Evolutionary conservation across 306 rosid species (phyloP).

Genomic region (Prunus kanzakura): DNA sequence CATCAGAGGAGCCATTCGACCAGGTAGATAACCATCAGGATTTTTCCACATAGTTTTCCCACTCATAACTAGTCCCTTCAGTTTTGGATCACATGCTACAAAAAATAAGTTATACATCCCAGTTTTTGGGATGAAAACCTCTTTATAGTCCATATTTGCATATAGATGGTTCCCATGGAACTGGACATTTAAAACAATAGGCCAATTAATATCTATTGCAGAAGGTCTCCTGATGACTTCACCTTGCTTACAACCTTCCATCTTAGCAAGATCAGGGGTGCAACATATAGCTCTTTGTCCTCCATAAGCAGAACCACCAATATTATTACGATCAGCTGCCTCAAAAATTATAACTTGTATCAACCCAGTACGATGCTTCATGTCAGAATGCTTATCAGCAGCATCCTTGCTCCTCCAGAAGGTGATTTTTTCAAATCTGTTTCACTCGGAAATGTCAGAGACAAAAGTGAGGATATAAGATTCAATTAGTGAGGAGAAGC

Average conservation of each 20-base stretch:
- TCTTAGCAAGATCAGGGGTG: conserved; percentile 88
- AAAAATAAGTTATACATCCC: conserved; percentile 97
- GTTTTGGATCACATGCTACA: conserved; percentile 84
- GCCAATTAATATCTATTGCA: conserved; percentile 71
- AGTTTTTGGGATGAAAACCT: conserved; percentile 57
- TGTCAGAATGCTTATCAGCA: conserved; percentile 42
- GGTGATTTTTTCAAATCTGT: conserved; percentile 77
- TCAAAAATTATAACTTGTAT: conserved; percentile 77
- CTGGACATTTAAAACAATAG: conserved; percentile 52
- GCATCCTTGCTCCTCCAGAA: conserved; percentile 65
- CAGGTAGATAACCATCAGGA: conserved; percentile 87
- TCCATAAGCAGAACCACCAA: conserved; percentile 97
- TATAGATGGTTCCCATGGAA: conserved; percentile 39
- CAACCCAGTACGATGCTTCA: conserved; percentile 50
- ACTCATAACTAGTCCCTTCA: conserved; percentile 71
- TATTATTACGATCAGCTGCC: conserved; percentile 86
- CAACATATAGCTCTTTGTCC: conserved; percentile 95
- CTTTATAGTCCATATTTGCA: conserved; percentile 36
- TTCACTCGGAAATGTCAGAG: conserved; percentile 25
- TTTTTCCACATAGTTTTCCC: conserved; percentile 94
- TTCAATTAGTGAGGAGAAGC: background rate
- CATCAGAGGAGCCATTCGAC: conserved; percentile 90
- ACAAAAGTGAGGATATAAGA: background rate
- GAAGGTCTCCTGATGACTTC: conserved; percentile 85
- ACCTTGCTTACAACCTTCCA: conserved; percentile 91